Evolutionary conservation across 345 rosid species (phyloP), one percentile per base, ranked within the genome.

Genomic region (Euclidium syriacum): DNA sequence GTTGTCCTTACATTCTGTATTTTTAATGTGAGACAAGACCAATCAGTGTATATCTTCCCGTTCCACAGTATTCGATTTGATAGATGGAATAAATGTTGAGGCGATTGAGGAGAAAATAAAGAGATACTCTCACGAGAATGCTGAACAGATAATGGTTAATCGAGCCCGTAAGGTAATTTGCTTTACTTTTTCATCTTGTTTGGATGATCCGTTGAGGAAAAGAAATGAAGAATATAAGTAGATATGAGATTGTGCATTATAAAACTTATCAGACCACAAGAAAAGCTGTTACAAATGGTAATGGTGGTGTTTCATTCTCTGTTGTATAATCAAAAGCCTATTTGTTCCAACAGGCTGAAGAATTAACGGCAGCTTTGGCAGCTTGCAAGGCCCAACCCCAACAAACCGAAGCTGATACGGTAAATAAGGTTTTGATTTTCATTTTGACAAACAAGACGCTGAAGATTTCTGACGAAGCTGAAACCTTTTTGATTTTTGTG

Each of bases 71-170:
- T 78, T 84, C 54, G 79, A 84, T 62, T 76, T 84, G 70, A 55
- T 95, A 41, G 90, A 85, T 69, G 98, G 94, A 54, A 56, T 82
- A 52, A 81, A 90, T 71, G 89, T 85, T 50, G 80, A 81, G 34
- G 83, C 78, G 15, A 81, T 86, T 34, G 98, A 88, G 70, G 96
- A 80, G 52, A 83, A 80, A 70, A 87, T 95, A 52, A 75, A 76
- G 18, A 61, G 71, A 42, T 90, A 90, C 67, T 84, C 88, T 73
- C 66, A 79, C 64, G 95, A 90, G 71, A 95, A 90, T 78, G 91
- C 94, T 20, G 96, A 88, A 68, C 96, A 73, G 58, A 95, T 95
- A 48, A 85, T 83, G 84, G 72, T 86, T 30, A 95, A 85, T 75
- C 86, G 85, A 53, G 95, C 97, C 12, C 77, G 78, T 12, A 95